Conservation (phyloP, 352 stramenopile species). For the Bremia lactucae region DNA sequence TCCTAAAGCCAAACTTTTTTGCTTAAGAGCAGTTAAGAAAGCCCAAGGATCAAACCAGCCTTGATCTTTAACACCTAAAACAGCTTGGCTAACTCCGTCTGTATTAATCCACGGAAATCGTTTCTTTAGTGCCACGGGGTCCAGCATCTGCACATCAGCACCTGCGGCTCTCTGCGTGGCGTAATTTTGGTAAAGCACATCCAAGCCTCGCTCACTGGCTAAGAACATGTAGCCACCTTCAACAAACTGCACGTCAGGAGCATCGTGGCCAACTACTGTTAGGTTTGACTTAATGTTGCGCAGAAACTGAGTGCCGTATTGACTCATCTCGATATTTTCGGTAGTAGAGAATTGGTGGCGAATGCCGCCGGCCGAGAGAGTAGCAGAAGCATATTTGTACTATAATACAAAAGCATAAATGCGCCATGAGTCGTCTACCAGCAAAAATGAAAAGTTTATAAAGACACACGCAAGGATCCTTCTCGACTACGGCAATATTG, state of each 20-base stretch:
- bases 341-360: constrained; percentile 75
- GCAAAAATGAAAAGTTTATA: not conserved
- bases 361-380: constrained; percentile 68
- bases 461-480: constrained; percentile 41
- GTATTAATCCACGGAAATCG: constrained; percentile 75
- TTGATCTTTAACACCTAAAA: constrained; percentile 58
- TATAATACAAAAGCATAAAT: constrained; percentile 10
- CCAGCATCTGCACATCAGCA: constrained; percentile 45
- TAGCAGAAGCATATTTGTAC: constrained; percentile 78
- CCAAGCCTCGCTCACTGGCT: constrained; percentile 46
- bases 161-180: constrained; percentile 25
- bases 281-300: constrained; percentile 33
- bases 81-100: constrained; percentile 41
- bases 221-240: constrained; percentile 79
- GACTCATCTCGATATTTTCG: constrained; percentile 68
- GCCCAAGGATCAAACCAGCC: constrained; percentile 84
- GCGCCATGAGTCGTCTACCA: constrained; percentile 3
- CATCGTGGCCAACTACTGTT: constrained; percentile 40
- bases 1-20: constrained; percentile 53
- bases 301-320: constrained; percentile 74
- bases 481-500: constrained; percentile 67
- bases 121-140: constrained; percentile 33
- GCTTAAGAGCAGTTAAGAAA: constrained; percentile 64
- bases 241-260: constrained; percentile 66
- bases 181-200: constrained; percentile 54